A percentile compares a stretch with the other conserved stretches of the same genome.
phyloP scores from a whole-genome alignment of 805 yeast species.

The Candida quercuum region DNA sequence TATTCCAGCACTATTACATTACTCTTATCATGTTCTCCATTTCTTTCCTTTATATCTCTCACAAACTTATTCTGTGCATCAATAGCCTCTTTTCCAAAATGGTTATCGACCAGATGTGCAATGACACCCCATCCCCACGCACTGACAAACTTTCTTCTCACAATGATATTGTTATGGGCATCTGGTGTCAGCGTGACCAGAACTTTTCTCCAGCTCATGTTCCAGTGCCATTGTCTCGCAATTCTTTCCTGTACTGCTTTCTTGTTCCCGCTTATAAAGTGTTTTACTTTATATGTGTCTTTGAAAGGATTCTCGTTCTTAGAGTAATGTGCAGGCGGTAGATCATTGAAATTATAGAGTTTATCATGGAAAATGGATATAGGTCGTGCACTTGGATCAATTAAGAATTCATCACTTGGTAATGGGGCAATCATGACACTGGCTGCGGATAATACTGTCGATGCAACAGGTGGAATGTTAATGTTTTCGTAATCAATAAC shows the following conservation, averaged over 20 bases:
- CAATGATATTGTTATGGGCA: constrained; percentile 91
- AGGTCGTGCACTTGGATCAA: constrained; percentile 60
- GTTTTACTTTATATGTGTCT: constrained; percentile 1
- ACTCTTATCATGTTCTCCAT: no score
- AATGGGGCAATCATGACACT: constrained; percentile 74
- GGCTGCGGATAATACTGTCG: constrained; percentile 74
- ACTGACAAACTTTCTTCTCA: constrained; percentile 82
- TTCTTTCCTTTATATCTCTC: background rate
- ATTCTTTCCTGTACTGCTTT: constrained; percentile 52
- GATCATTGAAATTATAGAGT: constrained; percentile 56
- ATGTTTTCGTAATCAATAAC: constrained; percentile 1
- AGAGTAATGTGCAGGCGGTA: constrained; percentile 49
- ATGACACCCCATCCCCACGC: constrained; percentile 95
- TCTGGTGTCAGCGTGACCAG: constrained; percentile 83
- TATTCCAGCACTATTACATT: no score
- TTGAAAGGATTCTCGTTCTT: constrained; percentile 10
- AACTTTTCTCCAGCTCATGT: constrained; percentile 87
- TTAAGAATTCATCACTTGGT: constrained; percentile 63
- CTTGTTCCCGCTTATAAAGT: constrained; percentile 5
- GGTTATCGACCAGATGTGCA: constrained; percentile 66
- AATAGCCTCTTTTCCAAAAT: constrained; percentile 28
- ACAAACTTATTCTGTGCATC: constrained; percentile 1
- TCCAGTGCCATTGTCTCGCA: constrained; percentile 84
- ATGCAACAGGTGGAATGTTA: constrained; percentile 61
- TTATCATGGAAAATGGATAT: constrained; percentile 78